Evolutionary conservation across 176 grass and related monocot genomes (phyloP), one percentile per base, ranked within the genome.

Genomic region (Triticum dicoccoides): DNA sequence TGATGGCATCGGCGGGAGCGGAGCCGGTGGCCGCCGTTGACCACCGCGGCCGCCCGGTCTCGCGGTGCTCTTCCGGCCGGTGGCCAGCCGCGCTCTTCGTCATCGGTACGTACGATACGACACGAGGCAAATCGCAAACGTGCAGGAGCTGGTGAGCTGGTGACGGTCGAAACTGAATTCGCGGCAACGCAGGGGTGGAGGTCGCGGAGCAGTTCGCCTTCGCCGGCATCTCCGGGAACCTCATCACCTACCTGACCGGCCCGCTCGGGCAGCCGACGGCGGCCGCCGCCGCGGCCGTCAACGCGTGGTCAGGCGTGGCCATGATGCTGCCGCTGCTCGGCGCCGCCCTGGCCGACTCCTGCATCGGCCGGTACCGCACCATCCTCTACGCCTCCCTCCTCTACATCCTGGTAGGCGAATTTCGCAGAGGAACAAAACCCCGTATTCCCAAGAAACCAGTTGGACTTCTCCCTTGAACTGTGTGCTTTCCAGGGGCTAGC

Each of bases 211-310:
- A 23, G 41, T 74, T 74, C 41, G 71, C 71, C 3, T 74, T 74
- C 41, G 71, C 71, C 71, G 71, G 71, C 71, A 74, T 74, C 71
- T 74, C 71, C 11, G 71, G 71, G n/a, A 74, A 74, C 71, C 71
- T 74, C 6, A 49, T 74, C 12, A 74, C 71, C 71, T 74, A 74
- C 41, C 71, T 74, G 2, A 74, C 71, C 12, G 71, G 71, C 71
- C 71, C 41, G 23, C 71, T 74, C 23, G 71, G 71, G 4, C 71
- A 47, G 71, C 24, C 71, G 39, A 74, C 41, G 39, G 71, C 71
- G 5, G 12, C 39, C 0, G 71, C 71, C 11, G 71, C 71, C 1
- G 5, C 71, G n/a, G 71, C 71, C 41, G 71, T 74, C 2, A 47
- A 74, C 71, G 12, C 12, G 41, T 74, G 71, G 71, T 45, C 71